These are phyloP conservation scores for Thraustotheca clavata DNA, from an alignment of 352 stramenopile genomes.

Conservation along the genomic window DNA sequence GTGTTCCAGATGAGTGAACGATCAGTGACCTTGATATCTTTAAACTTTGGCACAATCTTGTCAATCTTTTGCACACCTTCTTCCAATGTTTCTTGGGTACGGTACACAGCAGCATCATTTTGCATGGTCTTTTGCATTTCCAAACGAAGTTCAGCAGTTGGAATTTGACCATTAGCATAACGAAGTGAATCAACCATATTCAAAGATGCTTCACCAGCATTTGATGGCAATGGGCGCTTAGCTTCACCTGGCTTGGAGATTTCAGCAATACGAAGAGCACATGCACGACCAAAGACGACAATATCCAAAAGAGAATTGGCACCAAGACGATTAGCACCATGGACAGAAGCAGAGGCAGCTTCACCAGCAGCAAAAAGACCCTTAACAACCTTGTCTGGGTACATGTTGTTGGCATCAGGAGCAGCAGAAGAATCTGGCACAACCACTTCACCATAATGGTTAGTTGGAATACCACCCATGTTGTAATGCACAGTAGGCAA, in stretches of 20 bases:
- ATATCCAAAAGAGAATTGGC: constrained; percentile 96
- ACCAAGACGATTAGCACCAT: constrained; percentile 91
- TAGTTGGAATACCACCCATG: constrained; percentile 97
- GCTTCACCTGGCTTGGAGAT: constrained; percentile 87
- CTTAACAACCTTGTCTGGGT: constrained; percentile 87
- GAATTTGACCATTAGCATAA: constrained; percentile 70
- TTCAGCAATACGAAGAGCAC: constrained; percentile 89
- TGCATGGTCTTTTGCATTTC: constrained; percentile 61
- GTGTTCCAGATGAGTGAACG: constrained; percentile 97
- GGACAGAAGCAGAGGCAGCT: constrained; percentile 91
- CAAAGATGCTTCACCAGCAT: constrained; percentile 83
- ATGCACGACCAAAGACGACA: constrained; percentile 95
- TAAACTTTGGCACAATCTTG: constrained; percentile 83
- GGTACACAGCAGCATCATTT: constrained; percentile 42
- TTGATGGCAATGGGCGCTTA: constrained; percentile 65
- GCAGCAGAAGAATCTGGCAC: constrained; percentile 43
- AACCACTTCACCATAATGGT: constrained; percentile 91
- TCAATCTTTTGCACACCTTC: constrained; percentile 85
- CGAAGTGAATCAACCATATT: constrained; percentile 85
- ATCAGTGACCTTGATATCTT: constrained; percentile 91
- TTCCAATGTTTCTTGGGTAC: constrained; percentile 51
- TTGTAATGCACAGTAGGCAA: constrained; percentile 98
- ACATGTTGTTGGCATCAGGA: constrained; percentile 66
- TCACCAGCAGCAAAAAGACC: constrained; percentile 94
- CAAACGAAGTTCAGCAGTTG: constrained; percentile 79